These are phyloP conservation scores for Exidia glandulosa DNA, from an alignment of 768 basidiomycete species.

Conservation along the genomic window DNA sequence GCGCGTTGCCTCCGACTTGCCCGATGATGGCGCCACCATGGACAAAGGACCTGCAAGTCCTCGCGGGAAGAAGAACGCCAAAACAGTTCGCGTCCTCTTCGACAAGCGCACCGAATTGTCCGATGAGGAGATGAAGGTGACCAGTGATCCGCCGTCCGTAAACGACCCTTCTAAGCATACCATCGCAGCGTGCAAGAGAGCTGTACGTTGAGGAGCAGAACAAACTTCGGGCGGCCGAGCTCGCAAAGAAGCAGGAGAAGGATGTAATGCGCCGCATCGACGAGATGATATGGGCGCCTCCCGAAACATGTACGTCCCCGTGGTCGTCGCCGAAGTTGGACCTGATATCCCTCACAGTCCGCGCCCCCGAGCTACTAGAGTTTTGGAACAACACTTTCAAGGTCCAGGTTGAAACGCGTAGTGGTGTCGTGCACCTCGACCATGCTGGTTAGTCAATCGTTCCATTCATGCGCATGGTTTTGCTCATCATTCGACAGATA, in stretches of 20 bases:
- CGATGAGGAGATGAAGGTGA: conserved; percentile 69
- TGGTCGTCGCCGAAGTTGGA: conserved; percentile 20
- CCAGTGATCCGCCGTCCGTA: neutral
- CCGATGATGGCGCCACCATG: neutral
- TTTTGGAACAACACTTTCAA: conserved; percentile 71
- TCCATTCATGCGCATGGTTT: conserved; percentile 19
- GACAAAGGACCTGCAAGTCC: neutral
- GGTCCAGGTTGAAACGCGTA: conserved; percentile 54
- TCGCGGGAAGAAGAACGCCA: conserved; percentile 35
- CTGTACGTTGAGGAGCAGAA: conserved; percentile 59
- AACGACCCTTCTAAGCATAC: neutral
- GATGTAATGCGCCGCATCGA: conserved; percentile 42
- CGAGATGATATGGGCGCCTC: conserved; percentile 56
- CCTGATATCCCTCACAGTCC: conserved; percentile 32
- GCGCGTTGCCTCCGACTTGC: neutral
- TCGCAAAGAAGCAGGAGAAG: conserved; percentile 45
- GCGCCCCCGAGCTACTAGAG: conserved; percentile 51
- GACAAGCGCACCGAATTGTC: conserved; percentile 72
- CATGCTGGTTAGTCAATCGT: conserved; percentile 16
- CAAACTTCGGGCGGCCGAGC: conserved; percentile 36
- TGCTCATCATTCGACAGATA: neutral
- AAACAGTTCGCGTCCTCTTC: conserved; percentile 42
- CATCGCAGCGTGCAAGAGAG: conserved; percentile 42
- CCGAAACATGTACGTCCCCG: conserved; percentile 42
- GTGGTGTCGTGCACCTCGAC: conserved; percentile 32